Evolutionary conservation across 257 asterid genomes (phyloP), one percentile per base, ranked within the genome.

Genomic region (Voacanga thouarsii): DNA sequence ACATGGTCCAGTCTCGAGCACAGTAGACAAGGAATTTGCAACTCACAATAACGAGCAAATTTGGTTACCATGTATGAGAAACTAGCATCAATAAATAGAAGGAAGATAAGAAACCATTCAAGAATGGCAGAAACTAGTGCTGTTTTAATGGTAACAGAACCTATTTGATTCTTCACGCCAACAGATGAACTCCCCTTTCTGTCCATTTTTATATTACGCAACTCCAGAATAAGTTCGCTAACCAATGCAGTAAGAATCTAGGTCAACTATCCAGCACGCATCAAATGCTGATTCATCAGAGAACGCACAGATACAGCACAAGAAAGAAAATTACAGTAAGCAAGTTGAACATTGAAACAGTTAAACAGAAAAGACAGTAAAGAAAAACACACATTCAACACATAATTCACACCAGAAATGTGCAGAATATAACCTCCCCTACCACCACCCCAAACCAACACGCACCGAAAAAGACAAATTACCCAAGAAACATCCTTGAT

Each of bases 1-100:
- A 92, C 83, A 82, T 84, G 96, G 84, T 94, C 97, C 47, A 94
- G 86, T 80, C 98, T 92, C n/a, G 98, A 94, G 91, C 98, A 94
- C 33, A 94, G 79, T 85, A 90, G 82, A 82, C 98, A 94, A 0
- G 98, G 98, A 69, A 79, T 71, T 82, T 80, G 92, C 82, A 94
- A 70, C 43, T 77, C 81, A 81, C 83, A 79, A 85, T 75, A 83
- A 8, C 87, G 87, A 45, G 98, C 97, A 47, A 92, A 92, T 41
- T 78, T 89, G 43, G 96, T 94, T 68, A 94, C 80, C 71, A 90
- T 75, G 84, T 85, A 92, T 60, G 96, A 88, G 45, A 92, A 90
- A 84, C 83, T 67, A 77, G 96, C 92, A 77, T 89, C 89, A 11
- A 92, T 44, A 57, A 92, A 89, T 30, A 94, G 85, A 91, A 94